phyloP scores from a whole-genome alignment of 345 rosid species.

The Combretum micranthum region DNA sequence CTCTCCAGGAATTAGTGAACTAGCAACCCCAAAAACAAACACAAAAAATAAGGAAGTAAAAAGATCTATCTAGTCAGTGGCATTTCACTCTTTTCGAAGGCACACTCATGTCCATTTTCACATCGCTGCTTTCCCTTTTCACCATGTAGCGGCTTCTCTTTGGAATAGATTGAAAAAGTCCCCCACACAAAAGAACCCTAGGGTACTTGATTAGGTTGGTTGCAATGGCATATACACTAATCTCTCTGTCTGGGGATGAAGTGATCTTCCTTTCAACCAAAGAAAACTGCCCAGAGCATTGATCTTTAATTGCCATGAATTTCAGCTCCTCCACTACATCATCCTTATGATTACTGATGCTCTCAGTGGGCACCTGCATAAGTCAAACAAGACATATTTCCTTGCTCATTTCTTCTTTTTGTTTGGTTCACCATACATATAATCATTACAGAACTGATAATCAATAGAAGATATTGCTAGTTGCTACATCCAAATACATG shows the following conservation, averaged over 20 bases:
- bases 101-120: no score
- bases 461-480: no score
- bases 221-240: constrained; percentile 15
- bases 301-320: constrained; percentile 17
- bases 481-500: no score
- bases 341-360: constrained; percentile 15
- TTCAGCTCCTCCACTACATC: constrained; percentile 12
- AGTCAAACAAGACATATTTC: not conserved
- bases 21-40: no score
- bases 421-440: no score
- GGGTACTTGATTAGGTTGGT: constrained; percentile 16
- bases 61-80: no score
- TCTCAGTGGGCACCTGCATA: constrained; percentile 16
- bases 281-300: constrained; percentile 19
- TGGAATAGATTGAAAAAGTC: not conserved
- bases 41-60: no score
- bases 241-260: constrained; percentile 11
- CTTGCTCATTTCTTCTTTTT: no score
- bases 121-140: no score
- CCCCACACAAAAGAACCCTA: not conserved
- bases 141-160: not conserved
- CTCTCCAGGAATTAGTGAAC: no score
- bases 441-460: no score
- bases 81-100: no score
- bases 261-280: constrained; percentile 2